Evolutionary conservation across 805 yeast genomes (phyloP), one percentile per base, ranked within the genome.

Genomic region (Wickerhamomyces xylosicus): DNA sequence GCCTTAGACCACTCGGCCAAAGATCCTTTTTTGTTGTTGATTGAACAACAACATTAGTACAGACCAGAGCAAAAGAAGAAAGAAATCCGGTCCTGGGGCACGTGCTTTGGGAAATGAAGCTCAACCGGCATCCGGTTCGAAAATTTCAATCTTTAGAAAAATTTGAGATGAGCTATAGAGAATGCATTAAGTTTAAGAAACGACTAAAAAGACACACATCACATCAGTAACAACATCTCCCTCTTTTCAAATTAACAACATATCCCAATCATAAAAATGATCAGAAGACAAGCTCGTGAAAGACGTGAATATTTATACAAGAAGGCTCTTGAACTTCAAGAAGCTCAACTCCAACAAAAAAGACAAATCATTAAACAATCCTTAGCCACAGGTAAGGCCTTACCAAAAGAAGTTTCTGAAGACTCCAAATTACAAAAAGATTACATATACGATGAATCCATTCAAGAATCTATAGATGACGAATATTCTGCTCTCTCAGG

Each of bases 251-350:
- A n/a, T n/a, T n/a, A n/a, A n/a, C n/a, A n/a, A n/a, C n/a, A n/a
- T 20, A 34, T 34, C 15, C 16, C 11, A 22, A 19, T 20, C 37
- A 31, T 16, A 17, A 27, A 31, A 10, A 25, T 38, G 58, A 49
- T 54, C 38, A 76, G 98, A 62, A 77, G 86, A 67, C 95, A 90
- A 56, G 97, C 97, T 7, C 78, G 98, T 64, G 97, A 92, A 59
- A 75, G 98, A 65, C 77, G 95, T 60, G 97, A 92, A 55, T 92
- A 89, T 53, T 67, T 92, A 20, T 92, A 85, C 65, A 73, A 86
- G 37, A 87, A 89, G 57, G 85, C 96, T 0, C 76, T 85, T 37
- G 92, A 86, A 56, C 71, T 90, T 28, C 95, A 92, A 58, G 97
- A 92, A 47, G 82, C 95, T 10, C 75, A 82, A 18, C 69, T 83